Evolutionary conservation across 768 basidiomycete genomes (phyloP), one percentile per base, ranked within the genome.

Genomic region (Amanita polypyramis): DNA sequence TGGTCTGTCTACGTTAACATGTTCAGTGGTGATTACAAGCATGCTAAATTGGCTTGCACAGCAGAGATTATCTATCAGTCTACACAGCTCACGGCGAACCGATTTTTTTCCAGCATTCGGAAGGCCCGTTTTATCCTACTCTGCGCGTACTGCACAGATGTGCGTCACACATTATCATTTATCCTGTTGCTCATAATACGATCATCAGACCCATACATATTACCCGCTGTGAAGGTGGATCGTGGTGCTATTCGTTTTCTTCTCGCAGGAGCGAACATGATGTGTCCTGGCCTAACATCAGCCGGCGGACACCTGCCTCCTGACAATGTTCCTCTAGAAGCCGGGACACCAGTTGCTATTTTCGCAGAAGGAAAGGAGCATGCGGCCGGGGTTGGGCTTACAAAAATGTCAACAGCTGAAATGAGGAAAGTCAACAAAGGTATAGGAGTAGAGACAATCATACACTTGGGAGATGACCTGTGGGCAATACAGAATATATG

Each of bases 211-310:
- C 96, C 96, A 6, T 85, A 77, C 57, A 72, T 98, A 54, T 76
- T 98, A 27, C 91, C 94, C 4, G 80, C 75, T 57, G 92, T 95
- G 42, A 79, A 82, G 54, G 75, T 98, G 41, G 96, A 99, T 70
- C 84, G 95, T 43, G 96, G 96, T 42, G 96, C 96, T 45, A 99
- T 99, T 68, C 88, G 94, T 29, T 99, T 97, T 67, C 76, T 99
- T 33, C 79, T 99, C 39, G 84, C 82, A 9, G 96, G 91, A 12
- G 91, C 91, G 20, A 82, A 85, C 67, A 93, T 95, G 87, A 95
- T 95, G 91, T 93, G 86, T 56, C 96, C 96, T 4, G 96, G 96
- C 17, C 70, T 99, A 47, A 95, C 96, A 21, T 98, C 95, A 30
- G 74, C 80, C 29, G 94, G 94, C 5, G 95, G 95, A 6, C 77